These are phyloP conservation scores for Chimonanthus salicifolius DNA, from an alignment of 164 flowering plant genomes.

Conservation along the genomic window DNA sequence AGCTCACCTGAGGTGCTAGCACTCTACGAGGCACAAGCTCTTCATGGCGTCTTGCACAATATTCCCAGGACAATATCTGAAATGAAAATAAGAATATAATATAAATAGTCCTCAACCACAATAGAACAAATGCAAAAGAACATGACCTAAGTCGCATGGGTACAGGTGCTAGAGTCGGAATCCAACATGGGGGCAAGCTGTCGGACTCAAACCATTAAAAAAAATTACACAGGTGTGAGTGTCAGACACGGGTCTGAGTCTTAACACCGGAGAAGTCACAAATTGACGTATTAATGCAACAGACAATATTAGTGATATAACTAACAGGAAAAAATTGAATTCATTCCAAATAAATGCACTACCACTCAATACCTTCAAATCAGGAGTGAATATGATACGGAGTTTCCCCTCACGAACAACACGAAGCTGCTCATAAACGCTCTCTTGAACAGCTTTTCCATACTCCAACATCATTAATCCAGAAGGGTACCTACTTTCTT, in stretches of 20 bases:
- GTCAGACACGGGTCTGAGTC: no score
- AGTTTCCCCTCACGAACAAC: constrained; percentile 96
- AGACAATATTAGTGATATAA: no score
- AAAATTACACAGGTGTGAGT: no score
- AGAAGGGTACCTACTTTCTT: constrained; percentile 64
- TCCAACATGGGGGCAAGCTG: no score
- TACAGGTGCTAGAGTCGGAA: no score
- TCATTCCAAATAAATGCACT: neutral
- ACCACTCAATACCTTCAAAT: constrained; percentile 60
- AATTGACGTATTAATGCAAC: no score
- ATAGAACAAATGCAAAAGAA: neutral
- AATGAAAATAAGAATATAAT: neutral
- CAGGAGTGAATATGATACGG: constrained; percentile 74
- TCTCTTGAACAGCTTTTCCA: constrained; percentile 93
- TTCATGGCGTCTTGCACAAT: constrained; percentile 94
- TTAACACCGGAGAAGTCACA: no score
- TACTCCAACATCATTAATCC: constrained; percentile 93
- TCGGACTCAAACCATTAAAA: no score
- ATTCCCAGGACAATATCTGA: constrained; percentile 95
- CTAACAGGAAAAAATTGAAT: no score
- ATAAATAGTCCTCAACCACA: neutral
- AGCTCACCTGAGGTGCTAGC: constrained; percentile 81
- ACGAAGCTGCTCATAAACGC: constrained; percentile 91
- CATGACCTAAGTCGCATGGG: no score
- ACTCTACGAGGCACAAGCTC: constrained; percentile 87